A percentile compares a stretch with the other conserved stretches of the same genome.
phyloP scores from a whole-genome alignment of 2,329 filamentous ascomycete species.

The Tolypocladium ovalisporum region DNA sequence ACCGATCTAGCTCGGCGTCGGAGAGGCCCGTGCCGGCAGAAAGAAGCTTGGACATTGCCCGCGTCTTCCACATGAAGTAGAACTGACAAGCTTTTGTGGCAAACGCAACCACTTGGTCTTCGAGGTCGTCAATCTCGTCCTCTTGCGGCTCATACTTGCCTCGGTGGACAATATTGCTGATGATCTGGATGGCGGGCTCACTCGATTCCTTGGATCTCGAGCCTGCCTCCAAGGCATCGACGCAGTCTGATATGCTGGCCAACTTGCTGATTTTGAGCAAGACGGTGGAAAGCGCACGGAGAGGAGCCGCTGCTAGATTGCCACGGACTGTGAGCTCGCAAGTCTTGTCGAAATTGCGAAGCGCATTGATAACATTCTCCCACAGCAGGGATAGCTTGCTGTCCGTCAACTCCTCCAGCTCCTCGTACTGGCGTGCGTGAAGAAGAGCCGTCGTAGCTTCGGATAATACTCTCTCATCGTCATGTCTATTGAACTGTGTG shows the following conservation, averaged over 20 bases:
- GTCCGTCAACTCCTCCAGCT: constrained; percentile 77
- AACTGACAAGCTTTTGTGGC: constrained; percentile 69
- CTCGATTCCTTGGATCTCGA: constrained; percentile 35
- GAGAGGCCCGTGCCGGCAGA: constrained; percentile 43
- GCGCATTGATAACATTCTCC: constrained; percentile 68
- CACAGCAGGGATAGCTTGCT: constrained; percentile 72
- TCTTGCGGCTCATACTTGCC: constrained; percentile 60
- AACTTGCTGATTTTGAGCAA: constrained; percentile 74
- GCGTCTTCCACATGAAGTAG: constrained; percentile 93
- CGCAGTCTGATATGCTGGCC: constrained; percentile 67
- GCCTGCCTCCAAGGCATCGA: constrained; percentile 59
- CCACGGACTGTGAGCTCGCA: constrained; percentile 63
- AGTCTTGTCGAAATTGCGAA: constrained; percentile 60
- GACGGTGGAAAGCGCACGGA: constrained; percentile 62
- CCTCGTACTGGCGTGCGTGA: constrained; percentile 76
- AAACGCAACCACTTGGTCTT: constrained; percentile 67
- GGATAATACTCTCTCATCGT: constrained; percentile 71
- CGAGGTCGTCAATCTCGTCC: constrained; percentile 61
- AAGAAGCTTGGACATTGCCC: constrained; percentile 44
- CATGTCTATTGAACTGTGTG: constrained; percentile 88
- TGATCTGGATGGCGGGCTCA: constrained; percentile 50
- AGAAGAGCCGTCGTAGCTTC: constrained; percentile 76
- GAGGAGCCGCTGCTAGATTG: constrained; percentile 51
- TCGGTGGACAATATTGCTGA: constrained; percentile 63
- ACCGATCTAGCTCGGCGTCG: constrained; percentile 46